Conservation (phyloP, 2,329 filamentous ascomycete genomes). For the Malbranchea cinnamomea region DNA sequence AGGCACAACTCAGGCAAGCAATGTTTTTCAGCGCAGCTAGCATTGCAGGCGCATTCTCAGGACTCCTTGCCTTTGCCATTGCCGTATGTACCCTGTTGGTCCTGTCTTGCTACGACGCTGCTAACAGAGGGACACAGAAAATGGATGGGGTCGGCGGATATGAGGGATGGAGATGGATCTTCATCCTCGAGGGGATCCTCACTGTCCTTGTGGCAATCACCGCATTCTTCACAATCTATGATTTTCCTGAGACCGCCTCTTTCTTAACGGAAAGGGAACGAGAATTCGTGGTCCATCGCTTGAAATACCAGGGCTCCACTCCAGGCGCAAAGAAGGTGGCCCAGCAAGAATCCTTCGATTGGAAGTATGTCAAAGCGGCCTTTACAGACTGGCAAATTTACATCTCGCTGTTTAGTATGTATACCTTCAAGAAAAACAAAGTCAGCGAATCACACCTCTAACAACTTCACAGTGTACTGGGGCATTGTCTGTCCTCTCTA, state of each 20-base stretch:
- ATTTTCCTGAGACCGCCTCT: slow-evolving; percentile 29
- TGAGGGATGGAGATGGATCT: slow-evolving; percentile 36
- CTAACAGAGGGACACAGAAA: slow-evolving; percentile 18
- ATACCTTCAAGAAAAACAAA: not conserved
- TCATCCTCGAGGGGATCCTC: slow-evolving; percentile 35
- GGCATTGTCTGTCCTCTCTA: slow-evolving; percentile 29
- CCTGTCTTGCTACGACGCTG: slow-evolving; percentile 9
- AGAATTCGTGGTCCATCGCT: slow-evolving; percentile 22
- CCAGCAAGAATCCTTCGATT: slow-evolving; percentile 20
- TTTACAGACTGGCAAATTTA: slow-evolving; percentile 30
- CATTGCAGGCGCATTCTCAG: slow-evolving; percentile 38
- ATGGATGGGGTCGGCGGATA: slow-evolving; percentile 36
- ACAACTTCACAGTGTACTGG: slow-evolving; percentile 22
- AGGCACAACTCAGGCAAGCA: slow-evolving; percentile 30
- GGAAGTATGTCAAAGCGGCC: slow-evolving; percentile 25
- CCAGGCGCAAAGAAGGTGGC: slow-evolving; percentile 14
- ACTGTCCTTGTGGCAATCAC: slow-evolving; percentile 29
- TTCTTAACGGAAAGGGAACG: slow-evolving; percentile 29
- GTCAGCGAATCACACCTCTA: slow-evolving; percentile 2
- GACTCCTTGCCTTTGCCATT: slow-evolving; percentile 37
- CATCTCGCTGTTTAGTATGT: slow-evolving; percentile 23
- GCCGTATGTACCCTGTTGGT: slow-evolving; percentile 17
- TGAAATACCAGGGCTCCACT: slow-evolving; percentile 22
- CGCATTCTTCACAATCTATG: slow-evolving; percentile 32
- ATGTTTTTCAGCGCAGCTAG: slow-evolving; percentile 34